Base-by-base conservation (phyloP, 2,329 filamentous ascomycete genomes). In the Ophiostoma populinum region DNA sequence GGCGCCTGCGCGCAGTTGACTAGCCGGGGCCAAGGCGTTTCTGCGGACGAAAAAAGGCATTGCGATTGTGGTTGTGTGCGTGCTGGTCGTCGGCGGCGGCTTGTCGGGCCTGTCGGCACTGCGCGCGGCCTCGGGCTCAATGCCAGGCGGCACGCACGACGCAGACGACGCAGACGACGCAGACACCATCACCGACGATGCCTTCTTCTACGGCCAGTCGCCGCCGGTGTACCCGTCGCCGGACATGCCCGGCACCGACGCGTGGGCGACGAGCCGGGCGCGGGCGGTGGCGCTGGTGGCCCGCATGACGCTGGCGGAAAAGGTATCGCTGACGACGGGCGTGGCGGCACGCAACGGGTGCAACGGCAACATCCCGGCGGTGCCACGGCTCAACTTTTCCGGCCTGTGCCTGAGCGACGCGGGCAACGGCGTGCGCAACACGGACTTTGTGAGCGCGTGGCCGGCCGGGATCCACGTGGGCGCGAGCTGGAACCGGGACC, bases 281-380 rank as follows among this genome's bases (percentile, higher is more conserved):
- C 79, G 75, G 49, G 81, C 81, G 0, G 62, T 63, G 33, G 62
- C 63, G 1, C 73, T 87, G 43, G 79, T 90, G 12, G 62, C 62
- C 17, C 63, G 76, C 46, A 62, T 87, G 56, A 86, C 78, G 1
- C 56, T 85, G 24, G 61, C 72, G 16, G 80, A 90, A 55, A 86
- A 85, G 53, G 70, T 86, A 49, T 77, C 74, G 46, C 54, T 90
- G 39, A 86, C 80, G 1, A 78, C 77, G 2, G 81, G 81, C 42
- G 66, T 74, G 31, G 63, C 67, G 45, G 71, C 52, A 3, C 55
- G 56, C n/a, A 62, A 57, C 19, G 55, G 62, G 30, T 69, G 65
- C 46, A 54, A 55, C 0, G 65, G 64, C n/a, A 59, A 53, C 40
- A 55, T 63, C 20, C 45, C 51, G 1, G 46, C 54, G 7, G 49